These are phyloP conservation scores for Wickerhamomyces xylosicus DNA, from an alignment of 805 yeast genomes.

Conservation along the genomic window DNA sequence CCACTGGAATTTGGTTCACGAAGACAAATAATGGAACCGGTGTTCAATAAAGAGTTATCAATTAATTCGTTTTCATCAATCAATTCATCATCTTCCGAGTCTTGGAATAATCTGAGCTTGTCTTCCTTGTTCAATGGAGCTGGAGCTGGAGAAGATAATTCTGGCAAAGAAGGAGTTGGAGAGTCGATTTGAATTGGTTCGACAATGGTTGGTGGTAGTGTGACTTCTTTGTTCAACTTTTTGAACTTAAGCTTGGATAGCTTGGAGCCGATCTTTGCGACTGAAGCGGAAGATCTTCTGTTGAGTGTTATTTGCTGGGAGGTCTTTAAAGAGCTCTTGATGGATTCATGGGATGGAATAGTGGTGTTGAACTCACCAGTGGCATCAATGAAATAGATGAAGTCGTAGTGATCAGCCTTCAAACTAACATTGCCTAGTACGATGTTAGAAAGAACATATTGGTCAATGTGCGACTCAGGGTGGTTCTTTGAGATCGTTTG, in stretches of 20 bases:
- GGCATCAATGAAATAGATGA: conserved; percentile 15
- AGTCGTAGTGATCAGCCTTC: conserved; percentile 14
- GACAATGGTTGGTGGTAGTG: conserved; percentile 1
- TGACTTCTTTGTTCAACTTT: conserved; percentile 9
- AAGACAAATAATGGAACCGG: conserved; percentile 26
- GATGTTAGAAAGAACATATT: conserved; percentile 18
- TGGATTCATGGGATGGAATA: conserved; percentile 16
- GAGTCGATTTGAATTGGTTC: conserved; percentile 1
- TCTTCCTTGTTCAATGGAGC: conserved; percentile 7
- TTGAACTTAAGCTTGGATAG: conserved; percentile 18
- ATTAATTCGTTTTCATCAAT: conserved; percentile 29
- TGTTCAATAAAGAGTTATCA: conserved; percentile 20
- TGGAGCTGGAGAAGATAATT: conserved; percentile 7
- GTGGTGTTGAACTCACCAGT: conserved; percentile 12
- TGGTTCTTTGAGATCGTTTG: conserved; percentile 7
- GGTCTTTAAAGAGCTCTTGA: conserved; percentile 12
- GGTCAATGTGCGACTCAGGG: conserved; percentile 12
- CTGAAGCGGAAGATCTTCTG: conserved; percentile 1
- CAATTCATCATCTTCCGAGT: conserved; percentile 19
- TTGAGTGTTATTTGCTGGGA: conserved; percentile 6
- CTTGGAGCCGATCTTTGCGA: conserved; percentile 15
- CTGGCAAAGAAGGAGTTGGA: conserved; percentile 14
- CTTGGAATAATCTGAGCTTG: conserved; percentile 16
- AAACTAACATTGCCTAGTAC: conserved; percentile 14
- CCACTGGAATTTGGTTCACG: conserved; percentile 45